Evolutionary conservation across 1,284 basidiomycete species (phyloP).

Genomic region (Ceratobasidium sp.): DNA sequence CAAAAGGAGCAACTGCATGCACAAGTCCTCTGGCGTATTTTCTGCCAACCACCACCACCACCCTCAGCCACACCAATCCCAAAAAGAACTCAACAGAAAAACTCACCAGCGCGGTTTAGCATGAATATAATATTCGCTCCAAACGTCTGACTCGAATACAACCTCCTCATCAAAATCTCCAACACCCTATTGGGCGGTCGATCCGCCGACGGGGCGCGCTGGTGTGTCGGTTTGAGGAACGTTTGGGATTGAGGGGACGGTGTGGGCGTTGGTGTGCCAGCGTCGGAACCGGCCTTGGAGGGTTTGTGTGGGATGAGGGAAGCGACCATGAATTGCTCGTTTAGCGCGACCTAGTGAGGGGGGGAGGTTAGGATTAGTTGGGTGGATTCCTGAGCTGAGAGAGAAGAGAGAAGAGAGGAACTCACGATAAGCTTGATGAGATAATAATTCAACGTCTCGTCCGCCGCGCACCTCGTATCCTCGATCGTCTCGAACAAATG

Average conservation of each 20-base stretch:
- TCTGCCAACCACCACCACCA: conserved; percentile 62
- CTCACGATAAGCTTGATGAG: conserved; percentile 93
- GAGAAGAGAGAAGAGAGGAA: conserved; percentile 17
- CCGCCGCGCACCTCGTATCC: conserved; percentile 86
- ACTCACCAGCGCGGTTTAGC: conserved; percentile 92
- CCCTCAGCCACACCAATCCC: background rate
- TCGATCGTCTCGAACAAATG: conserved; percentile 95
- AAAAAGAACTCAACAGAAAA: background rate
- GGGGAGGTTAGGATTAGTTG: conserved; percentile 12
- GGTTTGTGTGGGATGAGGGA: conserved; percentile 56
- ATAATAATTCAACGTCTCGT: conserved; percentile 94
- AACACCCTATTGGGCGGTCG: conserved; percentile 78
- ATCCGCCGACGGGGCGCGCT: conserved; percentile 21
- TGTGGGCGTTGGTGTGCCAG: background rate
- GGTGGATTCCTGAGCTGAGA: too few relatives aligned
- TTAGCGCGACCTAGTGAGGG: conserved; percentile 81
- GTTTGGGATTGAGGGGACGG: conserved; percentile 31
- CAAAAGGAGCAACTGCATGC: conserved; percentile 94
- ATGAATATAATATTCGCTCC: conserved; percentile 99
- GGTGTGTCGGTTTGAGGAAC: conserved; percentile 61
- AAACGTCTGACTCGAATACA: conserved; percentile 92
- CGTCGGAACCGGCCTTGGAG: conserved; percentile 35
- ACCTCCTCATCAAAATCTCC: conserved; percentile 83
- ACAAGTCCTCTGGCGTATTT: conserved; percentile 88
- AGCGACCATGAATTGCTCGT: conserved; percentile 98